A percentile compares a stretch with the other conserved stretches of the same genome.
These are phyloP conservation scores for Calonectria honghensis DNA, from an alignment of 2,329 filamentous ascomycete species.

Conservation along the genomic window DNA sequence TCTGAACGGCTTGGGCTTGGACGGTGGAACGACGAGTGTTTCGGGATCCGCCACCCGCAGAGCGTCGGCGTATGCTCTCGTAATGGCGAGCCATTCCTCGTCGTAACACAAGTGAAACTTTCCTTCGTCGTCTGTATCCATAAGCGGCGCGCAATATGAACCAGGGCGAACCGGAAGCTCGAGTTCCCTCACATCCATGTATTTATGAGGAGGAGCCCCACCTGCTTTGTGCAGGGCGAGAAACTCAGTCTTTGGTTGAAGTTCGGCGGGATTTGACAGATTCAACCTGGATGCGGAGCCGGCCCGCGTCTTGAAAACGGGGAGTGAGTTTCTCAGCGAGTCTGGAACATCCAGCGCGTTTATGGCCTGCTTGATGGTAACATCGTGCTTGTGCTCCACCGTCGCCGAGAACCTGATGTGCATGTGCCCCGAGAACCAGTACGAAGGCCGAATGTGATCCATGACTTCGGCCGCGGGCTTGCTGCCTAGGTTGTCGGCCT, in stretches of 20 bases:
- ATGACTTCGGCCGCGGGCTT: constrained; percentile 85
- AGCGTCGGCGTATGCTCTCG: constrained; percentile 82
- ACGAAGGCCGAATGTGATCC: constrained; percentile 84
- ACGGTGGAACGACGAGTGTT: constrained; percentile 79
- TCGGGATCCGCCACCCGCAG: constrained; percentile 80
- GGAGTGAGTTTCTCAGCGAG: constrained; percentile 21
- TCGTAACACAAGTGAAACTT: constrained; percentile 82
- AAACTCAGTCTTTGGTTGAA: constrained; percentile 84
- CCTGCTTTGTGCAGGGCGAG: constrained; percentile 91
- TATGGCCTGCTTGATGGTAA: constrained; percentile 36
- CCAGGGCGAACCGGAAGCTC: constrained; percentile 54
- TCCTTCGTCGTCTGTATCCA: constrained; percentile 50
- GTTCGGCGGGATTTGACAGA: constrained; percentile 78
- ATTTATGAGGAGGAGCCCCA: constrained; percentile 85
- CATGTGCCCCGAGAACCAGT: constrained; percentile 95
- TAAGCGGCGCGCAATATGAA: constrained; percentile 60
- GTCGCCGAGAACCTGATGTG: constrained; percentile 88
- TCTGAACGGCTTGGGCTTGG: constrained; percentile 72
- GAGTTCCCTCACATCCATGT: constrained; percentile 76
- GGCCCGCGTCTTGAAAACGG: constrained; percentile 17
- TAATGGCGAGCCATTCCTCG: constrained; percentile 95
- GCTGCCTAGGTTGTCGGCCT: constrained; percentile 85
- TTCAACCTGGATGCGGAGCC: constrained; percentile 14
- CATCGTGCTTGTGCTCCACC: constrained; percentile 69
- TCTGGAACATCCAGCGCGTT: constrained; percentile 20